phyloP scores from a whole-genome alignment of 2,329 filamentous ascomycete genomes.

The Trichophyton simii region DNA sequence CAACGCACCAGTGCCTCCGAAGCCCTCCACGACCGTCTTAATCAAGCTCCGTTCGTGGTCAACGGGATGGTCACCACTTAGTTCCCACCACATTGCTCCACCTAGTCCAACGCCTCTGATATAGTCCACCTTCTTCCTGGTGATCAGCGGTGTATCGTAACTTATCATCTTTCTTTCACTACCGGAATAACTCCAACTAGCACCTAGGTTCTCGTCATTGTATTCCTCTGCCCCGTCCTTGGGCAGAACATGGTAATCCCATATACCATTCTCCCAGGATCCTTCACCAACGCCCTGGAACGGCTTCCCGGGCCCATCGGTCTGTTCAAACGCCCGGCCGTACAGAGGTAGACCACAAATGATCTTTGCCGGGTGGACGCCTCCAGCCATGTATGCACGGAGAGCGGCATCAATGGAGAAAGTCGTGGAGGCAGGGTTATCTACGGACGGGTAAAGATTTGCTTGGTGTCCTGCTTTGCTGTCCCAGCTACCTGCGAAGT shows the following conservation, averaged over 20 bases:
- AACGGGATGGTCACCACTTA: conserved; percentile 51
- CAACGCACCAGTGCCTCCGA: conserved; percentile 9
- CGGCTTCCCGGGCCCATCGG: conserved; percentile 56
- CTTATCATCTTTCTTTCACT: conserved; percentile 52
- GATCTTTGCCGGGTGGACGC: conserved; percentile 58
- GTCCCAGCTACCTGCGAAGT: conserved; percentile 80
- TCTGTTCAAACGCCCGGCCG: conserved; percentile 71
- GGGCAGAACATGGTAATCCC: conserved; percentile 81
- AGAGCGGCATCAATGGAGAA: conserved; percentile 66
- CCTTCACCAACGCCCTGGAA: conserved; percentile 66
- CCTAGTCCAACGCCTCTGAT: conserved; percentile 56
- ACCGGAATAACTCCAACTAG: conserved; percentile 61
- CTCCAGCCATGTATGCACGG: conserved; percentile 53
- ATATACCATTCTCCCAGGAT: conserved; percentile 72
- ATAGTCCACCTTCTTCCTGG: conserved; percentile 57
- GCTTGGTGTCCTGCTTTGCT: conserved; percentile 59
- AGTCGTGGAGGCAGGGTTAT: conserved; percentile 55
- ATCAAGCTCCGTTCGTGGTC: conserved; percentile 10
- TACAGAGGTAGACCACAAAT: conserved; percentile 88
- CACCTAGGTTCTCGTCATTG: conserved; percentile 49
- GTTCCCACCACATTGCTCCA: conserved; percentile 97
- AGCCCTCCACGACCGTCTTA: conserved; percentile 7
- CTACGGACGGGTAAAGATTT: conserved; percentile 54
- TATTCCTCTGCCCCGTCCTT: conserved; percentile 49
- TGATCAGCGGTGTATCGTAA: conserved; percentile 61